These are phyloP conservation scores for Starmerella floris DNA, from an alignment of 805 yeast genomes.

Conservation along the genomic window DNA sequence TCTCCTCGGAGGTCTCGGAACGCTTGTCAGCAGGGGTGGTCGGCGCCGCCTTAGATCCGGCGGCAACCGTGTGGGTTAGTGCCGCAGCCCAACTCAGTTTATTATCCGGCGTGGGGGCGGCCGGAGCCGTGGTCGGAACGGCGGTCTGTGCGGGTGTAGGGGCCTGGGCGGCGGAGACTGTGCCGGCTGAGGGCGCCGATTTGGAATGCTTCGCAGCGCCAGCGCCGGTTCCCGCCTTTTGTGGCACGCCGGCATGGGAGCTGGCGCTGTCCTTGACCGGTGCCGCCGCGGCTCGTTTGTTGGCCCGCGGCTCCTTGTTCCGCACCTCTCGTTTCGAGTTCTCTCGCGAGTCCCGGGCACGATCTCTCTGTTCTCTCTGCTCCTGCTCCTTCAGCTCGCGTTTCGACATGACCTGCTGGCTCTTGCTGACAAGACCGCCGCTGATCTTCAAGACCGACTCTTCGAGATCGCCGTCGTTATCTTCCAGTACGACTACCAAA, in stretches of 20 bases:
- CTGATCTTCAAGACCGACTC: constrained; percentile 76
- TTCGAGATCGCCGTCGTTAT: constrained; percentile 59
- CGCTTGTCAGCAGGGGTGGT: neutral
- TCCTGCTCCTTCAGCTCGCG: constrained; percentile 37
- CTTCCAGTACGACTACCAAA: constrained; percentile 58
- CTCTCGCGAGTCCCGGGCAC: neutral
- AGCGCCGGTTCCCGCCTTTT: neutral
- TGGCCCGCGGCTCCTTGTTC: neutral
- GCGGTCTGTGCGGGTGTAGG: constrained; percentile 2
- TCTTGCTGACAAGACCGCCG: constrained; percentile 76
- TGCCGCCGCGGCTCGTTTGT: neutral
- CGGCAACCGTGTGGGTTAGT: neutral
- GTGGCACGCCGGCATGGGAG: neutral
- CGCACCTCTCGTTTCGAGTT: constrained; percentile 1
- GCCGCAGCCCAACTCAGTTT: constrained; percentile 19
- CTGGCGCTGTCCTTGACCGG: neutral
- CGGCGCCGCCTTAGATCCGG: neutral
- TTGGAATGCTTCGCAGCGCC: neutral
- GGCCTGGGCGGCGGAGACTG: constrained; percentile 1
- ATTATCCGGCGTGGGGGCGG: neutral
- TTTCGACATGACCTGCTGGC: constrained; percentile 65
- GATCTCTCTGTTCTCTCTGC: constrained; percentile 29
- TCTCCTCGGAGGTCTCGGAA: neutral
- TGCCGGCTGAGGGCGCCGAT: neutral
- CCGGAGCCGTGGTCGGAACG: neutral